A percentile compares a stretch with the other conserved stretches of the same genome.
These are phyloP conservation scores for Scleroderma citrinum DNA, from an alignment of 768 basidiomycete species.

Conservation along the genomic window DNA sequence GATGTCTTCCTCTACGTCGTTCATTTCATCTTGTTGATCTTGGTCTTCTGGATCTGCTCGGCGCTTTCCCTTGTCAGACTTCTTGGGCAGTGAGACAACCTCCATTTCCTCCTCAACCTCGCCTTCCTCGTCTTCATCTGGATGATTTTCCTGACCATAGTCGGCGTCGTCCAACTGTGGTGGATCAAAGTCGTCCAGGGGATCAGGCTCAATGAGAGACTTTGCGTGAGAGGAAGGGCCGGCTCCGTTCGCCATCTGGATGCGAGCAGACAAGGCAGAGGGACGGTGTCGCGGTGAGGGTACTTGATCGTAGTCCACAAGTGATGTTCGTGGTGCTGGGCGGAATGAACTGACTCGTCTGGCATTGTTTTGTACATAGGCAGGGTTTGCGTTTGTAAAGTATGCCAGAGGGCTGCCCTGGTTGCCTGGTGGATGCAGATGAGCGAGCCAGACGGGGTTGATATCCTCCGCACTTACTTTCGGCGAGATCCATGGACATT, in stretches of 20 bases:
- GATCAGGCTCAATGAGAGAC: slow-evolving; percentile 17
- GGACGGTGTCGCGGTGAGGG: slow-evolving; percentile 48
- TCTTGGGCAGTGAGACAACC: slow-evolving; percentile 17
- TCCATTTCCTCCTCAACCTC: slow-evolving; percentile 29
- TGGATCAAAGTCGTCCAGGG: slow-evolving; percentile 23
- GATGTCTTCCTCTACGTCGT: slow-evolving; percentile 39
- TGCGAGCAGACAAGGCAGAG: slow-evolving; percentile 20
- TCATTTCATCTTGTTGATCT: slow-evolving; percentile 10
- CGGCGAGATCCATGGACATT: slow-evolving; percentile 72
- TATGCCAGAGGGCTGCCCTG: slow-evolving; percentile 30
- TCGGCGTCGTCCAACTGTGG: slow-evolving; percentile 7
- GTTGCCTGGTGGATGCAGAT: slow-evolving; percentile 15
- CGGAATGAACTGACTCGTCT: slow-evolving; percentile 42
- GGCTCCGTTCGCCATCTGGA: slow-evolving; percentile 29
- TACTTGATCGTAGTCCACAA: slow-evolving; percentile 55
- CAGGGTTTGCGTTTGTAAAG: slow-evolving; percentile 30
- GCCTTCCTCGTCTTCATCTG: slow-evolving; percentile 37
- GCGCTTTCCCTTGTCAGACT: slow-evolving; percentile 37
- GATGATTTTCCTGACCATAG: slow-evolving; percentile 36
- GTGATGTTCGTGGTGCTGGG: slow-evolving; percentile 44
- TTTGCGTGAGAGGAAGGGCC: slow-evolving; percentile 30
- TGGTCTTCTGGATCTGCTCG: slow-evolving; percentile 23
- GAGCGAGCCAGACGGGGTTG: neutral
- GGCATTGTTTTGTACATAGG: slow-evolving; percentile 33
- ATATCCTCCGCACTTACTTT: slow-evolving; percentile 44